Evolutionary conservation across 2,329 filamentous ascomycete genomes (phyloP), one percentile per base, ranked within the genome.

Genomic region (Claviceps fusiformis): DNA sequence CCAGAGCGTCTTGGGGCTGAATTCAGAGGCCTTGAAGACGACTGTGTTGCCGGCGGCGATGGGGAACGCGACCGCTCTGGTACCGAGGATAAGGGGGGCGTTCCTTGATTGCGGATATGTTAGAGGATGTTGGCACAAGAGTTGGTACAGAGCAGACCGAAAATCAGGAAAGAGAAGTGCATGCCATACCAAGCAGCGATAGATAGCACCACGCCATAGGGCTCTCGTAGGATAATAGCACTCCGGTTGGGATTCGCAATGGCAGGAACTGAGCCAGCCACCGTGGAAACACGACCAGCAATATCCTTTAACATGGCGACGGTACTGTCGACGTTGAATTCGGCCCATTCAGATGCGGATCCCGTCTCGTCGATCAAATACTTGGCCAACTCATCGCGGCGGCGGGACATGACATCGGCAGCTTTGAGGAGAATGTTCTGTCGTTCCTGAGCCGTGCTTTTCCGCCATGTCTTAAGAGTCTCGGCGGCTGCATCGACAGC

Each of bases 21-120:
- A 62, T 66, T 92, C 87, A 5, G 83, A 80, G 2, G 79, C 85
- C 67, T 91, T 92, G 58, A 91, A 71, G 13, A 92, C 75, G 19
- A 80, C 78, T 0, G 87, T 89, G 68, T 91, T 91, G n/a, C 87
- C 87, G 0, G 80, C 81, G 2, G 89, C 89, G 3, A 93, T 73
- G 3, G 89, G 83, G 58, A 78, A 80, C 10, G 77, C 70, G 27
- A 87, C 77, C 4, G 76, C 67, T 47, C 80, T 72, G 31, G 74
- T 64, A 19, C 76, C 77, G 11, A 83, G 71, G 56, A 81, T 75
- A 58, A 77, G 75, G 1, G 79, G 73, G 1, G 80, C 76, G 60
- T 84, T 82, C 78, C 79, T 35, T 13, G n/a, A 11, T 5, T n/a
- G 13, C 24, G 24, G 24, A 24, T 24, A 24, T 31, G 11, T 35